Evolutionary conservation across 2,329 filamentous ascomycete species (phyloP), one percentile per base, ranked within the genome.

Genomic region (Diaporthe caulivora): DNA sequence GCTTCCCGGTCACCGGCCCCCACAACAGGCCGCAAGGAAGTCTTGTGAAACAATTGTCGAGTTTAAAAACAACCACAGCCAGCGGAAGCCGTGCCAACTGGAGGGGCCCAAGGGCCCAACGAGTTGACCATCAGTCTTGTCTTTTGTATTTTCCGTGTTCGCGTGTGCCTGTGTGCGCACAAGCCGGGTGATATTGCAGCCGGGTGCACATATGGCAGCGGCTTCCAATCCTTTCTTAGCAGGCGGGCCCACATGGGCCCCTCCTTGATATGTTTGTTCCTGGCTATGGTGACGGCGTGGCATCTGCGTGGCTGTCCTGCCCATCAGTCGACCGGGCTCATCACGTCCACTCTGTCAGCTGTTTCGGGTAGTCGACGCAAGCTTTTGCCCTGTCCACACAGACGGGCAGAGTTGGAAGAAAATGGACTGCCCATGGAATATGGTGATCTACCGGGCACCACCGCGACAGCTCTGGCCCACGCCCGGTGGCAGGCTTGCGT

Each of bases 401-500:
- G 62, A 53, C 31, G 40, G 62, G 29, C 21, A 65, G 62, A 37
- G 44, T 37, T 31, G 29, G 44, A 65, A 40, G 31, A 53, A 40
- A 47, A 31, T 53, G 24, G 47, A 53, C 47, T 67, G 31, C n/a
- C 62, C 47, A 51, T 37, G 37, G 26, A 21, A 53, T 67, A 67
- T 31, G 62, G 62, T 53, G 62, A 67, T 67, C 62, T 53, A 53
- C 62, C 62, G 62, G 62, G 44, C 47, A 67, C 44, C 47, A 67
- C 62, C 62, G 62, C 62, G 47, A 67, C 62, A 53, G 44, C 62
- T 67, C 62, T 53, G 62, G 62, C 47, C 62, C 62, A 67, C 62
- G 62, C 58, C 57, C 55, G 55, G 49, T 71, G 69, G 44, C 69
- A 60, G 55, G 44, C 55, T 71, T 71, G 69, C 69, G 69, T 54